These are phyloP conservation scores for Boletus rubescentipes DNA, from an alignment of 768 basidiomycete species.

Conservation along the genomic window DNA sequence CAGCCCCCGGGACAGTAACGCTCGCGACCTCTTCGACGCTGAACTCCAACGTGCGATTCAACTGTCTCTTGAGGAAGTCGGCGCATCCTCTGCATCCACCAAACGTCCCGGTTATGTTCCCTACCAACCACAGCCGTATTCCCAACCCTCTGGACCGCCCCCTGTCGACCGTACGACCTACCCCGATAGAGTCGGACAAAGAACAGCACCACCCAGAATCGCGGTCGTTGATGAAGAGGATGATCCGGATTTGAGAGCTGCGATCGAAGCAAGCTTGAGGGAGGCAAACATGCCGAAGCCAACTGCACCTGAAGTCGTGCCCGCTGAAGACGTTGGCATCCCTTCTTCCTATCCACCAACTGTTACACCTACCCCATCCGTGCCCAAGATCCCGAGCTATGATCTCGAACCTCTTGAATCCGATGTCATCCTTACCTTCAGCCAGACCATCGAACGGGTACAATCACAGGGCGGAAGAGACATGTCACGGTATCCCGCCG, in stretches of 20 bases:
- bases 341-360: slow-evolving; percentile 47
- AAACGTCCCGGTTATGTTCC: slow-evolving; percentile 70
- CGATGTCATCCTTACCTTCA: slow-evolving; percentile 87
- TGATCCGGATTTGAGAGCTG: slow-evolving; percentile 88
- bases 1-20: slow-evolving; percentile 51
- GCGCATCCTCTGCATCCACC: slow-evolving; percentile 42
- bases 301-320: slow-evolving; percentile 67
- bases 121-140: slow-evolving; percentile 41
- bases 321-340: slow-evolving; percentile 49
- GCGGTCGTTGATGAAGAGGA: slow-evolving; percentile 65
- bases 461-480: slow-evolving; percentile 76
- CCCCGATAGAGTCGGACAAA: slow-evolving; percentile 27
- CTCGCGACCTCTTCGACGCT: slow-evolving; percentile 70
- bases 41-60: slow-evolving; percentile 94
- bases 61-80: slow-evolving; percentile 80
- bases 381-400: slow-evolving; percentile 65
- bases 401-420: slow-evolving; percentile 82
- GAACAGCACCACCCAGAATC: slow-evolving; percentile 20
- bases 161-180: slow-evolving; percentile 54
- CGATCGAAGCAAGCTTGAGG: slow-evolving; percentile 92
- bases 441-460: slow-evolving; percentile 84
- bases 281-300: slow-evolving; percentile 78
- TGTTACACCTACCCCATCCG: slow-evolving; percentile 34
- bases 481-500: slow-evolving; percentile 78
- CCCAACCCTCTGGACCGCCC: slow-evolving; percentile 69